Percentiles rank a stretch among this genome's conserved stretches.
These are phyloP conservation scores for Sporothrix schenckii DNA, from an alignment of 2,329 filamentous ascomycete species.

Conservation along the genomic window DNA sequence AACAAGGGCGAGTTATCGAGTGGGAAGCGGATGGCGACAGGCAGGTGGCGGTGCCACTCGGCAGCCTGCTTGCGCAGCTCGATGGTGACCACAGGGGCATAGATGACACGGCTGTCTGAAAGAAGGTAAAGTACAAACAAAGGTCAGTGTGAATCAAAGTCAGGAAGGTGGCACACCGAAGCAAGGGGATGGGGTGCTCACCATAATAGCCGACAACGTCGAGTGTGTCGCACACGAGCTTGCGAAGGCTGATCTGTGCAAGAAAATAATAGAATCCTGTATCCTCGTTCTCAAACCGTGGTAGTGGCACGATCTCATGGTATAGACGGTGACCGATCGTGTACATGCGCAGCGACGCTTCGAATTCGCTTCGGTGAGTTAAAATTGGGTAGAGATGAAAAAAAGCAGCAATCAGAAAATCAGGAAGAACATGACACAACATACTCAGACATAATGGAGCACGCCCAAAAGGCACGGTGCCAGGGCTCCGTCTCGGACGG, in stretches of 20 bases:
- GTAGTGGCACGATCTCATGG: conserved; percentile 34
- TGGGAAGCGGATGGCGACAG: conserved; percentile 34
- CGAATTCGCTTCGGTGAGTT: conserved; percentile 29
- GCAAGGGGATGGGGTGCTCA: background rate
- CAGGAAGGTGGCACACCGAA: too few relatives aligned
- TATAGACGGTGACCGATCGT: conserved; percentile 33
- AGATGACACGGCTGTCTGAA: conserved; percentile 30
- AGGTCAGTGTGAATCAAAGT: too few relatives aligned
- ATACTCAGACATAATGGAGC: conserved; percentile 33
- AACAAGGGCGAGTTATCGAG: conserved; percentile 33
- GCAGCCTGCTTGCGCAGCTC: conserved; percentile 33
- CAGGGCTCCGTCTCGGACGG: conserved; percentile 28
- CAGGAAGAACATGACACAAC: background rate
- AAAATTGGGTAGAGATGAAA: background rate
- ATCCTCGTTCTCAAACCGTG: conserved; percentile 34
- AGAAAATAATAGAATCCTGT: conserved; percentile 36
- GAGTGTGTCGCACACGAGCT: conserved; percentile 31
- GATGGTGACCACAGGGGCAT: conserved; percentile 31
- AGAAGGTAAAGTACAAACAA: too few relatives aligned
- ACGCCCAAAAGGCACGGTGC: conserved; percentile 34
- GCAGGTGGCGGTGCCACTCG: conserved; percentile 34
- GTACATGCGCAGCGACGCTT: conserved; percentile 30
- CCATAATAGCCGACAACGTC: conserved; percentile 33
- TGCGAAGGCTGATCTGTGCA: conserved; percentile 34
- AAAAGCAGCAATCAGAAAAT: too few relatives aligned